Percentiles rank a stretch among this genome's conserved stretches.
Evolutionary conservation across 2,329 filamentous ascomycete species (phyloP).

Genomic region (Lecanicillium sp.): DNA sequence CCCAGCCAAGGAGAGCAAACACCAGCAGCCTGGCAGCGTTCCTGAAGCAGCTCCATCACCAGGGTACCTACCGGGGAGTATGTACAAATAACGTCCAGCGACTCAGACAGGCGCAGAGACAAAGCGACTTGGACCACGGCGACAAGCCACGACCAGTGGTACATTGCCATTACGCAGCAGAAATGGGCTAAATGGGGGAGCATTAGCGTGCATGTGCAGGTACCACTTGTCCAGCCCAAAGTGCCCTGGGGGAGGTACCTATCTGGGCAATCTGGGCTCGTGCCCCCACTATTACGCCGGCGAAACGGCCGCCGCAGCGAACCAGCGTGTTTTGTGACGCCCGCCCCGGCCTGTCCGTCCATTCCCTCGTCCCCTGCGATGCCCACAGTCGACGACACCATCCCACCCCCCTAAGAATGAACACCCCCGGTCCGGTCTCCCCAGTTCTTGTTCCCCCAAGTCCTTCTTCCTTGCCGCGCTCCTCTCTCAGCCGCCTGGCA

Average conservation of each 20-base stretch:
- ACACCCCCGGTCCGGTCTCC: background rate
- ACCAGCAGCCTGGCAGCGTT: background rate
- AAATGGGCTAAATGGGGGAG: too few relatives aligned
- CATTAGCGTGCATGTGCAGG: background rate
- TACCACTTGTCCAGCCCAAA: too few relatives aligned
- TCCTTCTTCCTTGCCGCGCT: background rate
- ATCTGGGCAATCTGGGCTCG: constrained; percentile 4
- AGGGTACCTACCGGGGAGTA: background rate
- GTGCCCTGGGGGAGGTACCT: constrained; percentile 7
- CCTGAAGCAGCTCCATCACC: background rate
- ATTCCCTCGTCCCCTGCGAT: constrained; percentile 1
- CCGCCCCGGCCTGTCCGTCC: background rate
- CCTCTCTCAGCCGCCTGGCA: background rate
- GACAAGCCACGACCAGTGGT: too few relatives aligned
- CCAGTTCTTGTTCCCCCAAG: too few relatives aligned
- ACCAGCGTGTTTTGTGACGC: constrained; percentile 17
- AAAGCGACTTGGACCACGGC: constrained; percentile 2
- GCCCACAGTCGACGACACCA: constrained; percentile 5
- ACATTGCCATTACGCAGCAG: background rate
- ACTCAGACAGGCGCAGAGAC: background rate
- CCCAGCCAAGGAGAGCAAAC: too few relatives aligned
- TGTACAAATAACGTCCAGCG: background rate
- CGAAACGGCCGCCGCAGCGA: constrained; percentile 43
- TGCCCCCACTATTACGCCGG: constrained; percentile 50
- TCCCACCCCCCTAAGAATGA: constrained; percentile 3